These are phyloP conservation scores for Haberlea rhodopensis DNA, from an alignment of 257 asterid genomes.

Conservation along the genomic window DNA sequence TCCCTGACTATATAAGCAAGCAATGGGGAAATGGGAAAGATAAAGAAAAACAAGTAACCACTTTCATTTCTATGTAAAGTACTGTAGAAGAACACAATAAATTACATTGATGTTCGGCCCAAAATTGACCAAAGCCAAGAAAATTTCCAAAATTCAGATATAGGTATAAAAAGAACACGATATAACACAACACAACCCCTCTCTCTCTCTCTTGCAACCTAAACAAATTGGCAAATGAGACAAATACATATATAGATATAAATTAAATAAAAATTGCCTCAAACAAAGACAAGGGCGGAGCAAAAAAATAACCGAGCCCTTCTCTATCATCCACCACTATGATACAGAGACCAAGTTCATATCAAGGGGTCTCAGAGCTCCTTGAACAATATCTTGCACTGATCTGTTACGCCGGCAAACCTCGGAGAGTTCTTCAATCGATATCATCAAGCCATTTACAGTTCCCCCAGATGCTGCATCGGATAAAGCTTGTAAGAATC, in stretches of 20 bases:
- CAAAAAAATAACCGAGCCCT: conserved; percentile 59
- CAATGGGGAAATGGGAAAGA: too few species aligned
- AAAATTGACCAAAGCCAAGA: conserved; percentile 29
- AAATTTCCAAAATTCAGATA: conserved; percentile 6
- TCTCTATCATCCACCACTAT: conserved; percentile 48
- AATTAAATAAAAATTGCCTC: conserved; percentile 38
- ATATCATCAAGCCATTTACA: conserved; percentile 56
- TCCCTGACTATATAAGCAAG: too few species aligned
- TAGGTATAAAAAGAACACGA: conserved; percentile 3
- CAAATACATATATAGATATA: conserved; percentile 30
- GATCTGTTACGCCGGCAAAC: conserved; percentile 91
- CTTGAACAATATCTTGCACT: conserved; percentile 97
- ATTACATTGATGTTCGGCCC: conserved; percentile 22
- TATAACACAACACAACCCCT: conserved; percentile 37
- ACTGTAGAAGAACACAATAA: not conserved
- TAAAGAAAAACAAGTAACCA: not conserved
- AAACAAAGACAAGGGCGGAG: conserved; percentile 47
- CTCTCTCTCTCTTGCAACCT: conserved; percentile 35
- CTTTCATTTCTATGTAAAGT: not conserved
- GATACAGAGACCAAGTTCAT: conserved; percentile 58
- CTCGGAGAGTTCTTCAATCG: conserved; percentile 88
- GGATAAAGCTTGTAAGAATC: conserved; percentile 75
- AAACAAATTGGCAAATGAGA: conserved; percentile 36
- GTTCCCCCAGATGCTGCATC: conserved; percentile 64
- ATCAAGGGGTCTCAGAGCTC: conserved; percentile 90